Percentiles rank a stretch among this genome's conserved stretches.
These are phyloP conservation scores for Fusarium circinatum DNA, from an alignment of 2,329 filamentous ascomycete genomes.

Conservation along the genomic window DNA sequence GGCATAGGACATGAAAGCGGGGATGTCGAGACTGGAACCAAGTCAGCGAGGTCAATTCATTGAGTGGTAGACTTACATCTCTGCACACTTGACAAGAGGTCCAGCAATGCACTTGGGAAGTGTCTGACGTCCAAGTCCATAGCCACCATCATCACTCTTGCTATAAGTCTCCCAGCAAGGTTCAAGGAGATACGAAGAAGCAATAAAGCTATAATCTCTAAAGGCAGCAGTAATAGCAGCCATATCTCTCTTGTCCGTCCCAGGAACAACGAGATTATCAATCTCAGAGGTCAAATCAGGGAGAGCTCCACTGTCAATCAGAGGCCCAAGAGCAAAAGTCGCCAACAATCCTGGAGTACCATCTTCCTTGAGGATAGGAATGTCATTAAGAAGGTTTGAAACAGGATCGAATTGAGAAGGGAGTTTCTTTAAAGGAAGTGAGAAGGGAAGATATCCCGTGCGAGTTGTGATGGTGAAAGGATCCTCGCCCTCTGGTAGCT, in stretches of 20 bases:
- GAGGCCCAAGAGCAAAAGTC: conserved; percentile 27
- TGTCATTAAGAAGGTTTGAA: conserved; percentile 28
- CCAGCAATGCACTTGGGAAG: conserved; percentile 37
- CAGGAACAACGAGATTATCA: conserved; percentile 27
- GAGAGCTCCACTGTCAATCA: conserved; percentile 27
- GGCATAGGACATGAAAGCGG: conserved; percentile 54
- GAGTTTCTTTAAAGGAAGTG: conserved; percentile 26
- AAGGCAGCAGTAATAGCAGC: conserved; percentile 33
- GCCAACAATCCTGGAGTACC: conserved; percentile 24
- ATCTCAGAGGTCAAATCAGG: conserved; percentile 33
- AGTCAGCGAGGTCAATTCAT: neutral
- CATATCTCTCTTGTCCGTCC: conserved; percentile 28
- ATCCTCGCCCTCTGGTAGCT: conserved; percentile 29
- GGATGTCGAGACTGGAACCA: conserved; percentile 18
- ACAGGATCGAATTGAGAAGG: conserved; percentile 33
- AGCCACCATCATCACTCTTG: conserved; percentile 20
- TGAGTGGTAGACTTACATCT: conserved; percentile 11
- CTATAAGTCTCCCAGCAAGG: conserved; percentile 34
- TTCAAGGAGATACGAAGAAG: conserved; percentile 30
- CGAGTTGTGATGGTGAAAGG: conserved; percentile 36
- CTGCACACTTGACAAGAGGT: conserved; percentile 32
- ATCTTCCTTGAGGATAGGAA: conserved; percentile 35
- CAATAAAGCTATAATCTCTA: conserved; percentile 33
- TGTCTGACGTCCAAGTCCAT: conserved; percentile 25
- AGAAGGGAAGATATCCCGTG: conserved; percentile 29